Evolutionary conservation across 805 yeast genomes (phyloP).

Genomic region (Barnettozyma californica): DNA sequence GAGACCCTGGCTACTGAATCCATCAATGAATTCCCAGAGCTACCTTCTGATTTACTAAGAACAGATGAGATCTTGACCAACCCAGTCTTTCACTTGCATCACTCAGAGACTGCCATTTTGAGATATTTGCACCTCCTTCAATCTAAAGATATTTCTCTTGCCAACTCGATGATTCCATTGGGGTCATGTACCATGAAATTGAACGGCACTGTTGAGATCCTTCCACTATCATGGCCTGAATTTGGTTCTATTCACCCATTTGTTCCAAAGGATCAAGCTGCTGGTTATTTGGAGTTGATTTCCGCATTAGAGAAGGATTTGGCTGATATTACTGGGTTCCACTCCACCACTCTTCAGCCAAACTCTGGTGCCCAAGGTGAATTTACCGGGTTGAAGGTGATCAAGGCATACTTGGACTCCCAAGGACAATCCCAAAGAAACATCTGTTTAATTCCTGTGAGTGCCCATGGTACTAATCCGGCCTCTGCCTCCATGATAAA

Average conservation of each 20-base stretch:
- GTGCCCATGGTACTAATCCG: constrained; percentile 98
- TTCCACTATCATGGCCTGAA: constrained; percentile 91
- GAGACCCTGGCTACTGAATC: constrained; percentile 19
- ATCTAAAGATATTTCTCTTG: constrained; percentile 83
- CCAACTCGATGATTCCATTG: constrained; percentile 94
- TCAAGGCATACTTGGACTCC: constrained; percentile 66
- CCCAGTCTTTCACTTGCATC: constrained; percentile 80
- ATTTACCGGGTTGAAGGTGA: constrained; percentile 87
- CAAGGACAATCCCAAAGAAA: constrained; percentile 71
- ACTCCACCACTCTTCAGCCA: constrained; percentile 88
- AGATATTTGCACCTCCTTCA: constrained; percentile 85
- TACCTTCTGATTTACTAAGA: constrained; percentile 48
- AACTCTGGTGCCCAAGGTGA: constrained; percentile 99
- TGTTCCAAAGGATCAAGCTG: constrained; percentile 84
- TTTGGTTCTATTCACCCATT: constrained; percentile 88
- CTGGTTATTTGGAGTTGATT: constrained; percentile 75
- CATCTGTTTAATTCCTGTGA: constrained; percentile 90
- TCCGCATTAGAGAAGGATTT: constrained; percentile 76
- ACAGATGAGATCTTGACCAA: constrained; percentile 58
- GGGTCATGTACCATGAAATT: constrained; percentile 99
- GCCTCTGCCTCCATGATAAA: constrained; percentile 99
- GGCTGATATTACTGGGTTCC: constrained; percentile 90
- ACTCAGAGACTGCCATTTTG: constrained; percentile 91
- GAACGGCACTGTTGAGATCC: constrained; percentile 93
- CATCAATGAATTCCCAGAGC: constrained; percentile 37